Conservation (phyloP, 331 rosid genomes). For the Arachis monticola region DNA sequence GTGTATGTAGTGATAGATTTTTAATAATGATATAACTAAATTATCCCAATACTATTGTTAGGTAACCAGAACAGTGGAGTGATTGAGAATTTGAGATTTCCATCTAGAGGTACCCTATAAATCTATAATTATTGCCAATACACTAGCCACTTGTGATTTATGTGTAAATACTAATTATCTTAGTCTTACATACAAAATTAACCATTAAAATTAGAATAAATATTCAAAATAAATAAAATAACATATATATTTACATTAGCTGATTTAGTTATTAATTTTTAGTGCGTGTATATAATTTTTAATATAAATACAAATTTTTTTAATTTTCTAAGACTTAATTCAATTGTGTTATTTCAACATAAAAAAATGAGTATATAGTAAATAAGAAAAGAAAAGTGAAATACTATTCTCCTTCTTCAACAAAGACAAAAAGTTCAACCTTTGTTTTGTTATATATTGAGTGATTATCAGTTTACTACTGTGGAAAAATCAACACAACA, state of each 20-base stretch:
- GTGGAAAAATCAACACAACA: conserved; percentile 4
- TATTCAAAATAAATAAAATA: too few species aligned
- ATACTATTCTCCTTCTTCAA: background rate
- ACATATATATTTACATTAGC: too few species aligned
- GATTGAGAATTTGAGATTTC: conserved; percentile 7
- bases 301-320: too few species aligned
- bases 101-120: background rate
- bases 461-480: background rate
- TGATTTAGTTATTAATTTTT: too few species aligned
- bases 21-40: background rate
- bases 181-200: too few species aligned
- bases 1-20: background rate
- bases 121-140: background rate
- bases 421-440: background rate
- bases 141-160: background rate
- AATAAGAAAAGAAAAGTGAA: background rate
- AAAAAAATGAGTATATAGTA: background rate
- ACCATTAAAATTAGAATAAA: too few species aligned
- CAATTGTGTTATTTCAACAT: background rate
- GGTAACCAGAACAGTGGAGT: background rate
- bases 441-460: too few species aligned
- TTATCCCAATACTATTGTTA: background rate
- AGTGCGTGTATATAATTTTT: too few species aligned
- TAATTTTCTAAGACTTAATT: too few species aligned
- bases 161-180: too few species aligned